Evolutionary conservation across 192 early-diverging fungal species (phyloP), one percentile per base, ranked within the genome.

Genomic region (Lobosporangium transversale): DNA sequence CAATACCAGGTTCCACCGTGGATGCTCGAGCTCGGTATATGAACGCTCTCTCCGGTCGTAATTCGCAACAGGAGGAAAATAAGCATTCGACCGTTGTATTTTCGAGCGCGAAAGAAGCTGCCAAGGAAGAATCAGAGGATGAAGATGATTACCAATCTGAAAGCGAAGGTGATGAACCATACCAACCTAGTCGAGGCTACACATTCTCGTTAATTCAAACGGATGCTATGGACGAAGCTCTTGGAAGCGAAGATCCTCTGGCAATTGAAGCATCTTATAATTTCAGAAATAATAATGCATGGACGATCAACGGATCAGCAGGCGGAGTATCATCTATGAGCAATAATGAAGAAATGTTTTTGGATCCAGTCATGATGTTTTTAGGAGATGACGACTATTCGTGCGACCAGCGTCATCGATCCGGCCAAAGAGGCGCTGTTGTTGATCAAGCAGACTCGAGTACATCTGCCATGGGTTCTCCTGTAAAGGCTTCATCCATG

Each of bases 121-220:
- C 82, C n/a, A 81, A 80, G 33, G 84, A 88, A 40, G 82, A 86
- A 50, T 83, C 83, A 10, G 89, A 89, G 9, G 88, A 90, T 30
- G 89, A 88, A 11, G 87, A 90, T 14, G 83, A 84, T 36, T 84
- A 84, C 15, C 65, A 78, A 23, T 80, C 61, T 14, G 70, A 65
- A 26, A 74, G 79, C 23, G 69, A 71, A 20, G 83, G 80, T 20
- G 80, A 83, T 21, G 62, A 75, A 24, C 52, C 48, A 8, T 80
- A 76, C 8, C 44, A 67, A 26, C 74, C 80, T 14, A 78, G 60
- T 7, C 71, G 80, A 9, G 79, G 78, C 24, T 76, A 76, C 40
- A 82, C 68, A 1, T 85, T 88, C 48, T 86, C 83, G 23, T 47
- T 88, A 18, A 86, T 80, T 14, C 66, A 71, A 51, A 86, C 87